Evolutionary conservation across 805 yeast species (phyloP).

Genomic region (Hanseniaspora vineae): DNA sequence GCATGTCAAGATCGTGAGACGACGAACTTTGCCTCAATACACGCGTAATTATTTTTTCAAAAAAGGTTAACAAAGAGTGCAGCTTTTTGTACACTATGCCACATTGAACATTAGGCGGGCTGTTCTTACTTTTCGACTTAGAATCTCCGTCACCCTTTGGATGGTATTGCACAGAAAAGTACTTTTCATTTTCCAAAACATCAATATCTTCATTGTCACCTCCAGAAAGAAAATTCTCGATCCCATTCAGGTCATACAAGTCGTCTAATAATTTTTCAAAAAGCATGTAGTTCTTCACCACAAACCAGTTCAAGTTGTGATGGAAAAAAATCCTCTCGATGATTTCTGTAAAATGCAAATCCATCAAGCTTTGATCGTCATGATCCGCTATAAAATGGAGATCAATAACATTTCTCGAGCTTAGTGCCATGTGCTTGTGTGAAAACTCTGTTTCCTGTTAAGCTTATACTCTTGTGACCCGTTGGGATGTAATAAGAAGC

Average conservation of each 20-base stretch:
- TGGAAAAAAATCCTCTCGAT: neutral
- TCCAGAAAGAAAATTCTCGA: neutral
- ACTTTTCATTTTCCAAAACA: neutral
- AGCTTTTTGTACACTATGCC: neutral
- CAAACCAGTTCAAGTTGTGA: neutral
- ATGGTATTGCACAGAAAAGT: neutral
- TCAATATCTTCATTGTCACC: neutral
- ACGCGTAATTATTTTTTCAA: neutral
- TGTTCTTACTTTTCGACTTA: neutral
- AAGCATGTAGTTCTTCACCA: neutral
- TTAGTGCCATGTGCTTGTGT: neutral
- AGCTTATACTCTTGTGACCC: too few species aligned
- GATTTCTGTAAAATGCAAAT: neutral
- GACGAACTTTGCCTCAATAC: neutral
- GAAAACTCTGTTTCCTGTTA: too few species aligned
- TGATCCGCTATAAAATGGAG: neutral
- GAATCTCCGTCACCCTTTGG: neutral
- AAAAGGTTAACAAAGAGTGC: neutral
- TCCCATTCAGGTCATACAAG: neutral
- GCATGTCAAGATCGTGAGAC: neutral
- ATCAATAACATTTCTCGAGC: neutral
- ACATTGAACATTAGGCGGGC: neutral
- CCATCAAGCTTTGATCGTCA: neutral
- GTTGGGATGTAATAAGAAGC: too few species aligned
- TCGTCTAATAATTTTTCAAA: neutral